A percentile compares a stretch with the other conserved stretches of the same genome.
phyloP scores from a whole-genome alignment of 768 basidiomycete species.

The Boletus sp. region DNA sequence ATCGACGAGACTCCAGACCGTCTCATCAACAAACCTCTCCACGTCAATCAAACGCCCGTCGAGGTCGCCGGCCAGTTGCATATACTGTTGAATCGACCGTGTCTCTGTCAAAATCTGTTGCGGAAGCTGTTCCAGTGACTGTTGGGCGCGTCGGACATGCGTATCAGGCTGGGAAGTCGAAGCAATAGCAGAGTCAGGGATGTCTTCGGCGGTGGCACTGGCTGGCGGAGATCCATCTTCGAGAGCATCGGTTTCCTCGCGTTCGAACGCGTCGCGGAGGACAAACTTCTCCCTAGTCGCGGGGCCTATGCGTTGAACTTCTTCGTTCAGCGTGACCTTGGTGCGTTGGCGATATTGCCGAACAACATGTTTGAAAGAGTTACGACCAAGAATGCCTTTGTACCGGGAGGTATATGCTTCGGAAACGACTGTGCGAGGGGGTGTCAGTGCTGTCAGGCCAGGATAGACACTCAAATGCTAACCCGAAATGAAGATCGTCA shows the following conservation, averaged over 20 bases:
- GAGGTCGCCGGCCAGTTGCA: conserved; percentile 32
- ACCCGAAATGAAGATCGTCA: conserved; percentile 77
- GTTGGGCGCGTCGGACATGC: conserved; percentile 20
- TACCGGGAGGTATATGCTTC: conserved; percentile 69
- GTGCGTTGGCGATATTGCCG: conserved; percentile 40
- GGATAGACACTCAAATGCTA: conserved; percentile 9
- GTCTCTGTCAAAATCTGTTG: conserved; percentile 36
- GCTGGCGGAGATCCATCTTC: not conserved
- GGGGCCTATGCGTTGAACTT: conserved; percentile 1
- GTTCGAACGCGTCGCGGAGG: not conserved
- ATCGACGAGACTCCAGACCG: conserved; percentile 37
- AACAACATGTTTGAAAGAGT: conserved; percentile 44
- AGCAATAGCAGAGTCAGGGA: not conserved
- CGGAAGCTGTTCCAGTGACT: conserved; percentile 39
- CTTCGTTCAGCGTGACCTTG: conserved; percentile 14
- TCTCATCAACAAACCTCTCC: conserved; percentile 8
- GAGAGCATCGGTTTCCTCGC: not conserved
- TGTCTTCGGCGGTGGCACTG: not conserved
- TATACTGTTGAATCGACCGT: conserved; percentile 38
- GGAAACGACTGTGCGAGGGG: conserved; percentile 49
- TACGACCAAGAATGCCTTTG: conserved; percentile 49
- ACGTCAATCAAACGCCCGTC: conserved; percentile 3
- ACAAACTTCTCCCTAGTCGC: conserved; percentile 1
- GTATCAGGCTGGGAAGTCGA: conserved; percentile 4
- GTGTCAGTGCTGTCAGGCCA: not conserved